Evolutionary conservation across 805 yeast genomes (phyloP), one percentile per base, ranked within the genome.

Genomic region (Tetrapisispora taiwanensis): DNA sequence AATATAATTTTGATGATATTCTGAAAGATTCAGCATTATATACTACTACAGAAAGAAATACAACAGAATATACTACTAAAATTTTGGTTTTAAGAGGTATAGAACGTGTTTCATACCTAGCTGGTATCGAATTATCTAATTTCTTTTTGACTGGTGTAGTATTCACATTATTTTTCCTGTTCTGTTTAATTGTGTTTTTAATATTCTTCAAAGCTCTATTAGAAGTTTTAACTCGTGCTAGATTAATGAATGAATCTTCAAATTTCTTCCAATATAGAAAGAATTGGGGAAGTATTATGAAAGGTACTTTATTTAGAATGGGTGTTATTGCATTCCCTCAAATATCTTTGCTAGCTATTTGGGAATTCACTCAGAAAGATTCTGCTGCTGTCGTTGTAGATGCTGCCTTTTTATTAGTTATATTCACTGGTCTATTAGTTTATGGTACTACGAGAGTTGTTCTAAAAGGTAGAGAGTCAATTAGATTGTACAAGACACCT

Each of bases 271-370:
- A 81, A 48, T 90, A 80, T 62, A 78, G 98, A 62, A 71, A 69
- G 45, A 83, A 86, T 54, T 92, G 95, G 96, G 69, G 78, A 19
- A 71, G 75, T n/a, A 76, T 87, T 55, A 78, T 85, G 56, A 90
- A 89, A 64, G 98, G 98, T 41, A 76, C 92, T 7, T 64, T 92
- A 47, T 92, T 81, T 71, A 75, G 98, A 60, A 72, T 89, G 56
- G 76, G 85, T 46, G 71, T 84, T 40, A 75, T 92, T 50, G 87
- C 95, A 0, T 84, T 86, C 67, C 95, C 97, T 8, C 96, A 90
- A 63, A 65, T 92, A 36, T 74, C 84, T 3, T 71, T 90, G 8
- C 63, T 92, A 52, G 79, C 90, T 52, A 68, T 90, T 46, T 92
- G 97, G 96, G 92, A 92, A 68, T 78, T 90, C 46, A 81, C 88